Conservation (phyloP, 1,284 basidiomycete species). For the Malassezia cuniculi region DNA sequence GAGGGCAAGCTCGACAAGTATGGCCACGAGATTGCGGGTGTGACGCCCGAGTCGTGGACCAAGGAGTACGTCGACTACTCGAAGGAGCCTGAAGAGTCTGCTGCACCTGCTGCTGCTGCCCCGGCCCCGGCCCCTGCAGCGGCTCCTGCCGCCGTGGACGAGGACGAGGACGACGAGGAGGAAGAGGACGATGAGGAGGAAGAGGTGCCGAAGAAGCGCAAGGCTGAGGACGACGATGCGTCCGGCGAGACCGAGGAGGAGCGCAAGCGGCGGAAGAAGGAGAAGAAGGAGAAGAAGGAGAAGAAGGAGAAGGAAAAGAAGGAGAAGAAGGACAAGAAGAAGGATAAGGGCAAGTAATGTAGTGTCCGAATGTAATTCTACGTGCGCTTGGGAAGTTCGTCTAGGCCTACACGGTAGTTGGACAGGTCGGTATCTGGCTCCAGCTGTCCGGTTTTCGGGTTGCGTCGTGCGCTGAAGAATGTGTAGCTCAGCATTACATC, state of each 20-base stretch:
- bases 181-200: constrained; percentile 32
- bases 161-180: constrained; percentile 23
- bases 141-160: constrained; percentile 13
- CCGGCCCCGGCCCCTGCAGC: constrained; percentile 14
- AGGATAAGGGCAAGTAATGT: constrained; percentile 12
- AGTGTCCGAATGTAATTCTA: constrained; percentile 11
- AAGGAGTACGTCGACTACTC: constrained; percentile 84
- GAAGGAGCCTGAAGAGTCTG: constrained; percentile 41
- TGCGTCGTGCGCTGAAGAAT: constrained; percentile 63
- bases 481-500: constrained; percentile 92
- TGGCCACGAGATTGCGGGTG: constrained; percentile 77
- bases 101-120: constrained; percentile 23
- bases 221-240: constrained; percentile 34
- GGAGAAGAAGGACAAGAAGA: constrained; percentile 44
- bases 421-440: constrained; percentile 41
- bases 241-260: constrained; percentile 30
- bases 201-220: constrained; percentile 47
- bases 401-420: constrained; percentile 20
- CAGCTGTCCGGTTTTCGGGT: constrained; percentile 37
- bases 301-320: constrained; percentile 42
- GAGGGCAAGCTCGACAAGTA: constrained; percentile 92
- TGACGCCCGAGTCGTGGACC: constrained; percentile 82
- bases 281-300: constrained; percentile 15
- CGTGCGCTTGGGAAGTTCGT: too few species aligned
- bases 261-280: constrained; percentile 15